phyloP scores from a whole-genome alignment of 257 asterid genomes.

The Lavandula angustifolia region DNA sequence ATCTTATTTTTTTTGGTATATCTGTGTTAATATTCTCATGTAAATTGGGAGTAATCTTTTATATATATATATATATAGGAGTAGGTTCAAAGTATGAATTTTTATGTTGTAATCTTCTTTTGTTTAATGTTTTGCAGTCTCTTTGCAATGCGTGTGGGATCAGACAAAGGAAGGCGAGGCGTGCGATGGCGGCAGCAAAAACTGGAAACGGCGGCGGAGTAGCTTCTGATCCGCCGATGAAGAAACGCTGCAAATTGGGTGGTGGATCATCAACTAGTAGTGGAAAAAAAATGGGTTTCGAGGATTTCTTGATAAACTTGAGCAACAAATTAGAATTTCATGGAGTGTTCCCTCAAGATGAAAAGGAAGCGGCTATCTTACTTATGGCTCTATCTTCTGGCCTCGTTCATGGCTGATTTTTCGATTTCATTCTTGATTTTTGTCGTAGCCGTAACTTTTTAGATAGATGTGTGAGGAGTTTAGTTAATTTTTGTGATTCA shows the following conservation, averaged over 20 bases:
- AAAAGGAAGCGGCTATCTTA: constrained; percentile 89
- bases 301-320: constrained; percentile 75
- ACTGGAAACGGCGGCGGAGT: constrained; percentile 29
- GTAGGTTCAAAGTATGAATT: neutral
- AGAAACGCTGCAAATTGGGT: constrained; percentile 54
- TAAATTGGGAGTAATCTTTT: no score
- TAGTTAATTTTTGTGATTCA: constrained; percentile 24
- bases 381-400: constrained; percentile 92
- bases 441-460: neutral
- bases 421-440: no score
- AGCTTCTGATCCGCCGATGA: constrained; percentile 37
- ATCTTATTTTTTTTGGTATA: neutral
- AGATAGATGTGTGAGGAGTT: constrained; percentile 1
- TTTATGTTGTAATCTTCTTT: neutral
- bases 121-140: constrained; percentile 43
- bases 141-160: constrained; percentile 99
- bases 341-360: constrained; percentile 85
- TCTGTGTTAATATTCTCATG: neutral
- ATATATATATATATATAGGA: neutral
- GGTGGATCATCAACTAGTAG: constrained; percentile 2
- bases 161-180: constrained; percentile 87
- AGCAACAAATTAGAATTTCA: constrained; percentile 66
- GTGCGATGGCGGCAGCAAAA: constrained; percentile 68
- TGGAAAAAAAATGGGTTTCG: constrained; percentile 41
- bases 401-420: constrained; percentile 69